These are phyloP conservation scores for Kwoniella europaea DNA, from an alignment of 768 basidiomycete species.

Conservation along the genomic window DNA sequence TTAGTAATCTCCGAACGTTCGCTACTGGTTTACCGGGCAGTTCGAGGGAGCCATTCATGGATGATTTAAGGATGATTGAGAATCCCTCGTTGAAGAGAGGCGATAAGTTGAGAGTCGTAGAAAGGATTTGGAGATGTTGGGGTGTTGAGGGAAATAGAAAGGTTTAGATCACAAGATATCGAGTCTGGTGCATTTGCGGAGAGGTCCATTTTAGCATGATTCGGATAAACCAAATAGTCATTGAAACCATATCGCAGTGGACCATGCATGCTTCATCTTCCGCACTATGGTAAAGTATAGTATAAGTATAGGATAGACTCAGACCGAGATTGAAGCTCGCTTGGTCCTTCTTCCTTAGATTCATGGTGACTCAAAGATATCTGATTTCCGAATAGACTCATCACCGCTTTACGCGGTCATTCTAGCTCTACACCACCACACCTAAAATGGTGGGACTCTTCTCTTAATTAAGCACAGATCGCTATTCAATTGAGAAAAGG, in stretches of 20 bases:
- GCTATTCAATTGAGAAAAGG: neutral
- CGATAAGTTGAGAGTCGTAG: conserved; percentile 77
- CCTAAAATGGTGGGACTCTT: neutral
- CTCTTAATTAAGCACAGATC: neutral
- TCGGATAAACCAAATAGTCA: too few species aligned
- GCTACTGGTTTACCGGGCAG: conserved; percentile 47
- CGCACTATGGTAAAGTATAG: too few species aligned
- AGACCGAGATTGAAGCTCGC: too few species aligned
- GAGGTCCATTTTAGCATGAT: too few species aligned
- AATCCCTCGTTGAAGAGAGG: conserved; percentile 69
- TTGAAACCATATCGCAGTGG: too few species aligned
- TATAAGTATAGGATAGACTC: too few species aligned
- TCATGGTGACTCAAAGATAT: too few species aligned
- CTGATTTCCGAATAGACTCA: too few species aligned
- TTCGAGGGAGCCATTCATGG: conserved; percentile 69
- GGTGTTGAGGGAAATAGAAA: conserved; percentile 58
- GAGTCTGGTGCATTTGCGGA: neutral
- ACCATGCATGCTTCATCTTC: too few species aligned
- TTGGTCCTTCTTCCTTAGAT: too few species aligned
- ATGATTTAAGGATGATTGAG: conserved; percentile 82
- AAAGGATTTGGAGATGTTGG: conserved; percentile 91
- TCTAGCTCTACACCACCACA: too few species aligned
- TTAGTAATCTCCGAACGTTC: conserved; percentile 53
- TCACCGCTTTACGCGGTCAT: too few species aligned
- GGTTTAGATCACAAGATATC: neutral